These are phyloP conservation scores for Taphrina confusa DNA, from an alignment of 1,139 yeast genomes.

Conservation along the genomic window DNA sequence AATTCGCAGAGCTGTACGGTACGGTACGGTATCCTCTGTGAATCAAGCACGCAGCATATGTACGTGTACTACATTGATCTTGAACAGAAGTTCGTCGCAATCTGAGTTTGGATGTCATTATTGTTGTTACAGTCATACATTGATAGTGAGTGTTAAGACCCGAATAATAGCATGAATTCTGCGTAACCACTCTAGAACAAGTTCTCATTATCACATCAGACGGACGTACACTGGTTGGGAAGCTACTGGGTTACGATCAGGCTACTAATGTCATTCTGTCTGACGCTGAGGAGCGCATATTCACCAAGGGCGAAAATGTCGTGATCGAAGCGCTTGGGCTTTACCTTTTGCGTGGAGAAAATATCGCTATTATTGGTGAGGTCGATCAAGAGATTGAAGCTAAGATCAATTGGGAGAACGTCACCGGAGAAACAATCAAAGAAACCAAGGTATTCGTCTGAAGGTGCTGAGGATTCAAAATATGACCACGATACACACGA, in stretches of 20 bases:
- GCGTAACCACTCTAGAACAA: slow-evolving; percentile 15
- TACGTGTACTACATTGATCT: no score
- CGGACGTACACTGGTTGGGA: slow-evolving; percentile 35
- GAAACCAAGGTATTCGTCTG: slow-evolving; percentile 31
- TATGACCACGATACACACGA: no score
- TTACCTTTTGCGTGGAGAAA: slow-evolving; percentile 36
- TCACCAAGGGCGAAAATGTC: slow-evolving; percentile 34
- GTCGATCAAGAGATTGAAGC: slow-evolving; percentile 31
- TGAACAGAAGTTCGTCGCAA: neutral
- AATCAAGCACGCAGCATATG: no score
- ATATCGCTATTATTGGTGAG: slow-evolving; percentile 36
- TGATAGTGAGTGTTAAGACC: slow-evolving; percentile 12
- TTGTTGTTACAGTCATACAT: slow-evolving; percentile 11
- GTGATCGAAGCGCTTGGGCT: slow-evolving; percentile 28
- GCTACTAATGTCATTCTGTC: slow-evolving; percentile 37
- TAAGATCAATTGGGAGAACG: slow-evolving; percentile 35
- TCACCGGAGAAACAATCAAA: slow-evolving; percentile 35
- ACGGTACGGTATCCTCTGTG: no score
- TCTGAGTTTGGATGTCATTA: slow-evolving; percentile 4
- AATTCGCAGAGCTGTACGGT: no score
- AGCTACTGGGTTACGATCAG: slow-evolving; percentile 34
- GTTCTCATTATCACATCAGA: slow-evolving; percentile 36
- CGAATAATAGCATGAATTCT: no score
- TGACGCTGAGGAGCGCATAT: slow-evolving; percentile 33
- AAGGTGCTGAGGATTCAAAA: no score